These are phyloP conservation scores for Ilex aquifolium DNA, from an alignment of 257 asterid genomes.

Conservation along the genomic window DNA sequence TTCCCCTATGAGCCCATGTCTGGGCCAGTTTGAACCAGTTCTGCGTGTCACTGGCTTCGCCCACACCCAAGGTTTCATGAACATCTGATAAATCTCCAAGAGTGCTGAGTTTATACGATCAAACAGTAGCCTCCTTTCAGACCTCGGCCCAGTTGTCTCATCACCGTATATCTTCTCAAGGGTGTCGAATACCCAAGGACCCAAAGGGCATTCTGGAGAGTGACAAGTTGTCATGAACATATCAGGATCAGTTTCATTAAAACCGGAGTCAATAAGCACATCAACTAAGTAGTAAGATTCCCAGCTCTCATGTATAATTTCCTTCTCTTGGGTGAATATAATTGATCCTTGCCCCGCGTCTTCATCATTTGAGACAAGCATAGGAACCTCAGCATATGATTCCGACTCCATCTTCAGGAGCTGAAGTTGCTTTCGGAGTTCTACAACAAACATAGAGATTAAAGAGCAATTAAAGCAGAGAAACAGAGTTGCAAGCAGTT, in stretches of 20 bases:
- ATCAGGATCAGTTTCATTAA: conserved; percentile 38
- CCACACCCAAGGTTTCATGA: conserved; percentile 45
- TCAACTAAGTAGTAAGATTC: conserved; percentile 44
- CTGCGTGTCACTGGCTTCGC: conserved; percentile 33
- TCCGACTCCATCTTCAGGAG: conserved; percentile 83
- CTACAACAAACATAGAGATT: conserved; percentile 22
- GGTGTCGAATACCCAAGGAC: conserved; percentile 45
- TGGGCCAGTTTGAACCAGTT: conserved; percentile 21
- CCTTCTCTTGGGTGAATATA: conserved; percentile 24
- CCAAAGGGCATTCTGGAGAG: conserved; percentile 54
- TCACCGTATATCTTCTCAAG: conserved; percentile 51
- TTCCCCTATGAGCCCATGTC: conserved; percentile 30
- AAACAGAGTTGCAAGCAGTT: too few species aligned
- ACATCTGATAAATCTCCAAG: conserved; percentile 36
- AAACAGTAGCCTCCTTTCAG: conserved; percentile 63
- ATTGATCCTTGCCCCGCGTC: conserved; percentile 26
- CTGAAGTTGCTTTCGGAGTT: conserved; percentile 66
- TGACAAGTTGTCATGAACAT: conserved; percentile 40
- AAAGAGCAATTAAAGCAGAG: too few species aligned
- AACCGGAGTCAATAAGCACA: conserved; percentile 47
- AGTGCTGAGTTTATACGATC: conserved; percentile 52
- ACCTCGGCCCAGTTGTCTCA: conserved; percentile 24
- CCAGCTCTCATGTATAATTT: conserved; percentile 38
- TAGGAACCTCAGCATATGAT: conserved; percentile 29
- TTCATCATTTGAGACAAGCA: conserved; percentile 32